A percentile compares a stretch with the other conserved stretches of the same genome.
Evolutionary conservation across 2,329 filamentous ascomycete species (phyloP).

Genomic region (Neopestalotiopsis rosae): DNA sequence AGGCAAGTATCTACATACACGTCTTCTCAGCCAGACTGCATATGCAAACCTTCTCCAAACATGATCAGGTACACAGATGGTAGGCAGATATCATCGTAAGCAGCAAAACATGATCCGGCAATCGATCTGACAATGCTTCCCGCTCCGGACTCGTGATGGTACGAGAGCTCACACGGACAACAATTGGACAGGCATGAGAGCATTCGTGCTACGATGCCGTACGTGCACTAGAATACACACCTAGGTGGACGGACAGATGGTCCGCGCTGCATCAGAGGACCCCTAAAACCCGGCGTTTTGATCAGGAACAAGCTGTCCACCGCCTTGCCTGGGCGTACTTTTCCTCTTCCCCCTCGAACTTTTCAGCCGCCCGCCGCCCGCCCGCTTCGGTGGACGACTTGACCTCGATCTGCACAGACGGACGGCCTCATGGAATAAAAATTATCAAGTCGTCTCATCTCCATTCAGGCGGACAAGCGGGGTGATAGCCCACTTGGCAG

Average conservation of each 20-base stretch:
- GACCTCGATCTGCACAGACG: background rate
- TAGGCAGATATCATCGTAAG: background rate
- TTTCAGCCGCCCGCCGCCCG: background rate
- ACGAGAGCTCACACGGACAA: background rate
- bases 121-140: background rate
- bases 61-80: too few relatives aligned
- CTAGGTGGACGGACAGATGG: background rate
- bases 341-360: background rate
- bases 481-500: background rate
- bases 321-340: background rate
- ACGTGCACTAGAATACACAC: background rate
- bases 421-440: background rate
- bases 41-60: too few relatives aligned
- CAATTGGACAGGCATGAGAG: background rate
- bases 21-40: too few relatives aligned
- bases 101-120: background rate
- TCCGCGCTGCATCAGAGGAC: background rate
- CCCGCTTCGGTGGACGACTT: background rate
- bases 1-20: too few relatives aligned
- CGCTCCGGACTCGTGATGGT: background rate
- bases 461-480: constrained; percentile 7
- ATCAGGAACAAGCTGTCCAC: background rate
- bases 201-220: background rate
- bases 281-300: background rate
- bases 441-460: background rate